These are phyloP conservation scores for Wickerhamiella allomyrinae DNA, from an alignment of 805 yeast species.

Conservation along the genomic window DNA sequence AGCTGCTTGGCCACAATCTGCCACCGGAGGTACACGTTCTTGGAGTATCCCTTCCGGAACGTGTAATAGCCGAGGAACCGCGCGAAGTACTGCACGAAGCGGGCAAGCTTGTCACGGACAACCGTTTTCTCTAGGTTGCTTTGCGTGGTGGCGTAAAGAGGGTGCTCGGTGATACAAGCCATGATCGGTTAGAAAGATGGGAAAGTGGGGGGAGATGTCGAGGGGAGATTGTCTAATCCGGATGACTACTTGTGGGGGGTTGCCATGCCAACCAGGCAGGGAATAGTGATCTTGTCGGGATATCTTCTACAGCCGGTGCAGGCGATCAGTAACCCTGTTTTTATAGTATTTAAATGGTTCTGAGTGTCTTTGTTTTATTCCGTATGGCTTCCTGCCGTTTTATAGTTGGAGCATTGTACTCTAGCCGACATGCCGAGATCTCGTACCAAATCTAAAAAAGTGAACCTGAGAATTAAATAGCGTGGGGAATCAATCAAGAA, in stretches of 20 bases:
- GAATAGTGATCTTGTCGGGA: too few relatives aligned
- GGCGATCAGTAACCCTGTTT: too few relatives aligned
- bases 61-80: constrained; percentile 55
- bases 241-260: not conserved
- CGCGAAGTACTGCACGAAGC: constrained; percentile 67
- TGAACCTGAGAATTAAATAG: too few relatives aligned
- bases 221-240: not conserved
- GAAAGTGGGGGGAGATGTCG: not conserved
- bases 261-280: not conserved
- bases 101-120: constrained; percentile 69
- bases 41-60: constrained; percentile 40
- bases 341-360: too few relatives aligned
- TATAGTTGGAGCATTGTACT: too few relatives aligned
- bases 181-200: not conserved
- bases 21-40: constrained; percentile 34
- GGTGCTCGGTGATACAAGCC: constrained; percentile 14
- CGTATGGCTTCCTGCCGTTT: too few relatives aligned
- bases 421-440: too few relatives aligned
- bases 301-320: too few relatives aligned
- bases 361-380: too few relatives aligned
- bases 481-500: too few relatives aligned
- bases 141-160: constrained; percentile 13
- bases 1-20: constrained; percentile 47
- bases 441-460: too few relatives aligned
- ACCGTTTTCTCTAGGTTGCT: constrained; percentile 24